Evolutionary conservation across 192 early-diverging fungal species (phyloP), one percentile per base, ranked within the genome.

Genomic region (Mortierella claussenii): DNA sequence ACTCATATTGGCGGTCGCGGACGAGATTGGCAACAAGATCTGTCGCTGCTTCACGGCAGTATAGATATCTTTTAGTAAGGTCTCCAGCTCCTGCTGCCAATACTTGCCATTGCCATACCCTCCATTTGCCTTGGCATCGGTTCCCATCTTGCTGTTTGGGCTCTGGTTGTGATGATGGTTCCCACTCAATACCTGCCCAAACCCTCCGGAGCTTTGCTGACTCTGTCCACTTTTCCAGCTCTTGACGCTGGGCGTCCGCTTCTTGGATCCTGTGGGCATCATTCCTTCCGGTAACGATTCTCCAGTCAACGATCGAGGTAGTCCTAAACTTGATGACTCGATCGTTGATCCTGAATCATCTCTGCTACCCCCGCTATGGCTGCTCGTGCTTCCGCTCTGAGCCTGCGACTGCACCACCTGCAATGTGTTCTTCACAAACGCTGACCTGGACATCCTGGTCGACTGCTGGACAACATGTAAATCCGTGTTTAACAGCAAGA

Each of bases 401-500:
- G 60, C n/a, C 46, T 62, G 48, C 4, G 47, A 37, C 33, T 62
- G 60, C 0, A 86, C 71, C 0, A 80, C 62, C 5, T 79, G 55
- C 58, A 92, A 87, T 1, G 92, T 93, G 46, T 93, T 93, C 34
- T 85, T 81, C 13, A 92, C 83, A 79, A 92, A 94, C 15, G 86
- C 86, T 31, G 86, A 87, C 53, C 85, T 80, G 2, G 90, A 88
- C 92, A 97, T 96, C 40, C 88, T 88, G 27, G 87, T 84, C 33
- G 74, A 62, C 24, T 82, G 84, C 59, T 92, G 89, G n/a, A 93
- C 95, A 54, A 95, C 88, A 68, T 97, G 93, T 53, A 97, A 78
- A 76, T 98, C 97, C 4, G 97, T 98, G 80, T 97, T 97, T 6
- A 98, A 85, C 46, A 98, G 71, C 62, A 98, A 75, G 7, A 95